Percentiles rank a stretch among this genome's conserved stretches.
Evolutionary conservation across 2,329 filamentous ascomycete species (phyloP).

Genomic region (Ophiostoma pallidulum): DNA sequence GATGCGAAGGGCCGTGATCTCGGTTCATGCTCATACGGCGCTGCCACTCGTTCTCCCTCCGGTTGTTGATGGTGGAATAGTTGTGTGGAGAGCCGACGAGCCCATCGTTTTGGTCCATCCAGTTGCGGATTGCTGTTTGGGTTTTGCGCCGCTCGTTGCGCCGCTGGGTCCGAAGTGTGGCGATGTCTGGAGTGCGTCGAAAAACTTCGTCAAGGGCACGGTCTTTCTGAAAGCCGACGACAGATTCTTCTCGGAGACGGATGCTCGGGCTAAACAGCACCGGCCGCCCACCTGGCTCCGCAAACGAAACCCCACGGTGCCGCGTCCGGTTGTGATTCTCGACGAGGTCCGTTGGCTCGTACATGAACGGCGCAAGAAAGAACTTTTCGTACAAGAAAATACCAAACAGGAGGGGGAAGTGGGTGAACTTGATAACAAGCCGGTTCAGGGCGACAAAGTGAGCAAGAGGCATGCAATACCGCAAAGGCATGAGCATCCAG

Average conservation of each 20-base stretch:
- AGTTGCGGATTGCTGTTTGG: slow-evolving; percentile 73
- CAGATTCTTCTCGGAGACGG: slow-evolving; percentile 72
- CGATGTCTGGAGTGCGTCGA: slow-evolving; percentile 57
- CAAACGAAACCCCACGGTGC: slow-evolving; percentile 44
- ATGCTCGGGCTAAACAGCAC: slow-evolving; percentile 65
- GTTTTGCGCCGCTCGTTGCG: slow-evolving; percentile 61
- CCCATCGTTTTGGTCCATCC: slow-evolving; percentile 70
- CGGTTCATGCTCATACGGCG: slow-evolving; percentile 42
- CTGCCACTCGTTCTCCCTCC: slow-evolving; percentile 35
- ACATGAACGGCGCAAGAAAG: slow-evolving; percentile 64
- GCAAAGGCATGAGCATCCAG: slow-evolving; percentile 76
- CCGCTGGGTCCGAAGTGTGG: slow-evolving; percentile 48
- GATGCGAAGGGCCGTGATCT: slow-evolving; percentile 32
- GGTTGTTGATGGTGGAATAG: slow-evolving; percentile 41
- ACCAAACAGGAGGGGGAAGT: slow-evolving; percentile 75
- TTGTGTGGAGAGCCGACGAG: slow-evolving; percentile 36
- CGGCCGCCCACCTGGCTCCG: slow-evolving; percentile 43
- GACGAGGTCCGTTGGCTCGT: slow-evolving; percentile 78
- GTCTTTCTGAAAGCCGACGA: slow-evolving; percentile 83
- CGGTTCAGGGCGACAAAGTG: slow-evolving; percentile 80
- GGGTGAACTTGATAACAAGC: slow-evolving; percentile 82
- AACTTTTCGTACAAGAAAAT: slow-evolving; percentile 84
- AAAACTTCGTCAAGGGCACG: slow-evolving; percentile 88
- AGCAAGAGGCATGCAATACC: slow-evolving; percentile 70
- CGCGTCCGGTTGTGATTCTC: slow-evolving; percentile 53